Evolutionary conservation across 2,329 filamentous ascomycete species (phyloP), one percentile per base, ranked within the genome.

Genomic region (Paracorniculantispora psalliotae): DNA sequence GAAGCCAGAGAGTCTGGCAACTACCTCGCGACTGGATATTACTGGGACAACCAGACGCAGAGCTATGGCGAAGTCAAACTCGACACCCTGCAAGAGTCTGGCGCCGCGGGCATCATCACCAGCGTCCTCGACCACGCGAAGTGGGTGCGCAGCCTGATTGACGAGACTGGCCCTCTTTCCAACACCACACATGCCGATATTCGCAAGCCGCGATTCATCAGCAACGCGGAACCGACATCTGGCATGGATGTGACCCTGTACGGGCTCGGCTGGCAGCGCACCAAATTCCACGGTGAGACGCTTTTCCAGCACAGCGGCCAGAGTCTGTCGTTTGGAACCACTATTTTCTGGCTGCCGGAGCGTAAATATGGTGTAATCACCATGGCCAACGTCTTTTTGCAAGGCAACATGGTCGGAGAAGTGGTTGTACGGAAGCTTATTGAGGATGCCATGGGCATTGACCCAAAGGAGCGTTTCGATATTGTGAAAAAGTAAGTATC

Each of bases 1-100:
- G 66, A 68, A 4, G 64, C 65, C 2, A 46, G 59, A 39, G 26
- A 44, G 1, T 59, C 58, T 4, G 1, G 19, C 0, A 25, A 53
- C 23, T 17, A 19, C 9, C 30, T 59, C 2, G 37, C 49, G 3
- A 54, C 48, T 1, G 57, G 57, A 7, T 59, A 59, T 33, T 23
- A 21, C 48, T 59, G 47, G 47, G 15, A 59, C 23, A 37, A 46
- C 2, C 7, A 13, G 12, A 50, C 28, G 2, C 33, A 50, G 23
- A 43, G 46, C 33, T 28, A 50, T 13, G 21, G 17, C 9, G 37
- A 25, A 15, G 23, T 57, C 9, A 8, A 2, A 1, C 53, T 25
- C 35, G 46, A 57, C 19, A 44, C 44, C 5, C 33, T 58, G 4
- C 44, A 58, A 19, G 35, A 23, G 17, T 12, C 46, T 9, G 55